A percentile compares a stretch with the other conserved stretches of the same genome.
Conservation (phyloP, 225 moss, liverwort and hornwort species). For the Lunularia cruciata region DNA sequence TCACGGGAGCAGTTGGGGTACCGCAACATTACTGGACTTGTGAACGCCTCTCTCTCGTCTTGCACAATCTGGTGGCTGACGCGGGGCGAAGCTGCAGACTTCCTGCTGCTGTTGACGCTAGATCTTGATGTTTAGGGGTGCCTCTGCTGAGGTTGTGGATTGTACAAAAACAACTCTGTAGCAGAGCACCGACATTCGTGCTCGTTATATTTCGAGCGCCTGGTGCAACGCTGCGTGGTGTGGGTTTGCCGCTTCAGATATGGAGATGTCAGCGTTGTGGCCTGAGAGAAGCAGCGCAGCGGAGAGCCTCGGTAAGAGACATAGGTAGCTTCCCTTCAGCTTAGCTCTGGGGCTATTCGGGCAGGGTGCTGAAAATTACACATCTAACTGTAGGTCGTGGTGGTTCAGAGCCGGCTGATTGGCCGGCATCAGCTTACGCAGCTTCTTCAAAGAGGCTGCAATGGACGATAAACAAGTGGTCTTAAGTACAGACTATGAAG, state of each 20-base stretch:
- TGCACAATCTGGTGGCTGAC: constrained; percentile 39
- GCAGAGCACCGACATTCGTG: not conserved
- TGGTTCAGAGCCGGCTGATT: too few relatives aligned
- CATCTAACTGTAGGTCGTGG: too few relatives aligned
- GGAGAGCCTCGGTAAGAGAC: not conserved
- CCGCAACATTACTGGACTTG: too few relatives aligned
- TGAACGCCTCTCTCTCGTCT: constrained; percentile 46
- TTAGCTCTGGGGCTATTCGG: too few relatives aligned
- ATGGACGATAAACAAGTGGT: not conserved
- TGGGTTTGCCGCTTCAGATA: not conserved
- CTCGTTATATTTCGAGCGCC: not conserved
- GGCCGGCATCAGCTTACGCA: not conserved
- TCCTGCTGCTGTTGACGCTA: not conserved
- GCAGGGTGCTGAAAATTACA: too few relatives aligned
- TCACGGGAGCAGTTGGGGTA: too few relatives aligned
- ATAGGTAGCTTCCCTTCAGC: not conserved
- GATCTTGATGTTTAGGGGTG: not conserved
- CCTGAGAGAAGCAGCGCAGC: not conserved
- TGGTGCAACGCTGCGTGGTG: not conserved
- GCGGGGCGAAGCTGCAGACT: constrained; percentile 37
- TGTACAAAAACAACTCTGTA: constrained; percentile 18
- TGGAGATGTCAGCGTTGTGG: not conserved
- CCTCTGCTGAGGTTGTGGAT: constrained; percentile 9
- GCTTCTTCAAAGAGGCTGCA: constrained; percentile 1
- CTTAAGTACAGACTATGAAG: not conserved